These are phyloP conservation scores for Cystofilobasidium capitatum DNA, from an alignment of 768 basidiomycete species.

Conservation along the genomic window DNA sequence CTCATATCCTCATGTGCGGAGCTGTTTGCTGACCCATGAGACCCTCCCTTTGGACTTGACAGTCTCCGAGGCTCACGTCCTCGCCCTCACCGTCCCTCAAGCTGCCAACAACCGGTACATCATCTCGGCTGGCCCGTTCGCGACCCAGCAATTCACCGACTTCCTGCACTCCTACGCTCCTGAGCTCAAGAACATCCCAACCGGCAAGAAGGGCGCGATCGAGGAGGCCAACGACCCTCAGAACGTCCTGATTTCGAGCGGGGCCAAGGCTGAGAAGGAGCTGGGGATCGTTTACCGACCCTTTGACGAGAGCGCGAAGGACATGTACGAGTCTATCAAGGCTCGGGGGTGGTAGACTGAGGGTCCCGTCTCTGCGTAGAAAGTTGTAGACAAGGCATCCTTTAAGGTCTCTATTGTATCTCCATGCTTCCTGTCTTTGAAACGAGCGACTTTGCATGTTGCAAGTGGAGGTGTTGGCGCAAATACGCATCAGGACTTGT, in stretches of 20 bases:
- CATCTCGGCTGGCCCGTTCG: constrained; percentile 39
- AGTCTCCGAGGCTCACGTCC: constrained; percentile 49
- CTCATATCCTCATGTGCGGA: background rate
- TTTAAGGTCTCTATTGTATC: too few relatives aligned
- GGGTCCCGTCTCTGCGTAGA: too few relatives aligned
- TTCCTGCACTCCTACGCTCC: constrained; percentile 4
- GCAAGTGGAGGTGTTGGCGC: too few relatives aligned
- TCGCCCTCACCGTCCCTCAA: constrained; percentile 47
- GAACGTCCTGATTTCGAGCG: constrained; percentile 5
- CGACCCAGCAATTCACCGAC: constrained; percentile 15
- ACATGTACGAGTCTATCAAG: too few relatives aligned
- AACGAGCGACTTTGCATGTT: too few relatives aligned
- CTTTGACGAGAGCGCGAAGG: constrained; percentile 16
- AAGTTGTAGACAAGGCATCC: too few relatives aligned
- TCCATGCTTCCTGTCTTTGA: too few relatives aligned
- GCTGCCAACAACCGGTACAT: constrained; percentile 56
- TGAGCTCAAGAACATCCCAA: constrained; percentile 1
- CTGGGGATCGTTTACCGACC: constrained; percentile 19
- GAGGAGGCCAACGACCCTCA: constrained; percentile 11
- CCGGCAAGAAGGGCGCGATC: constrained; percentile 7
- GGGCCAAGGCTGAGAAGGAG: constrained; percentile 14
- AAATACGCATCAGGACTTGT: too few relatives aligned
- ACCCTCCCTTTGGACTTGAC: background rate
- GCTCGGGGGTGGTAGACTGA: too few relatives aligned
- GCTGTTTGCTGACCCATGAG: background rate